Conservation (phyloP, 2,329 filamentous ascomycete species). For the Furcasterigmium furcatum region DNA sequence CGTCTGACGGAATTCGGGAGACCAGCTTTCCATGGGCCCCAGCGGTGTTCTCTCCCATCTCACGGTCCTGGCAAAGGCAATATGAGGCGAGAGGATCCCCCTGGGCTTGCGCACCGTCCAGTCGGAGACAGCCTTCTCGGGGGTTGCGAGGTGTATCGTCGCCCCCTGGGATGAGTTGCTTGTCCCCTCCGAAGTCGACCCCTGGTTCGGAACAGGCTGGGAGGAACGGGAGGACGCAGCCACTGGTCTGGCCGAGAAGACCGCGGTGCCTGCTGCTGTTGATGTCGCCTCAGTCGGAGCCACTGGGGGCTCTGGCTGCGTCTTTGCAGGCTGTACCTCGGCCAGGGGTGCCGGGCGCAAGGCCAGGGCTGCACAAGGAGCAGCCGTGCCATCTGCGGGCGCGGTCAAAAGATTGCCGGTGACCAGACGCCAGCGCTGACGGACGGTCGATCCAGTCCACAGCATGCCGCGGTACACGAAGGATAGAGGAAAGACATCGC, state of each 20-base stretch:
- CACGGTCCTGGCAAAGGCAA: slow-evolving; percentile 24
- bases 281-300: background rate
- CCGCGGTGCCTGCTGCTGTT: slow-evolving; percentile 2
- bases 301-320: too few relatives aligned
- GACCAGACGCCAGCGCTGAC: slow-evolving; percentile 33
- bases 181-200: slow-evolving; percentile 22
- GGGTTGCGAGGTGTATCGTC: slow-evolving; percentile 21
- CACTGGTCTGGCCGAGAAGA: slow-evolving; percentile 6
- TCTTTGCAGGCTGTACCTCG: background rate
- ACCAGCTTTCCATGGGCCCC: slow-evolving; percentile 40
- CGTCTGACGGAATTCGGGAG: slow-evolving; percentile 37
- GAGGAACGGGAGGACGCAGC: slow-evolving; percentile 1
- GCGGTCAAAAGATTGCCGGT: slow-evolving; percentile 28
- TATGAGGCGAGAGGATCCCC: slow-evolving; percentile 23
- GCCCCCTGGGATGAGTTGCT: slow-evolving; percentile 20
- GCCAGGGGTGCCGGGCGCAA: too few relatives aligned
- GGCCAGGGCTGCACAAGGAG: background rate
- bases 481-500: slow-evolving; percentile 39
- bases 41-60: slow-evolving; percentile 40
- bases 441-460: slow-evolving; percentile 34
- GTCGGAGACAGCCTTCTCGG: slow-evolving; percentile 29
- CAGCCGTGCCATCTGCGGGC: background rate
- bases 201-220: slow-evolving; percentile 7
- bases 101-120: slow-evolving; percentile 26
- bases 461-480: slow-evolving; percentile 28